Conservation (phyloP, 768 basidiomycete species). For the Collybiopsis luxurians region DNA sequence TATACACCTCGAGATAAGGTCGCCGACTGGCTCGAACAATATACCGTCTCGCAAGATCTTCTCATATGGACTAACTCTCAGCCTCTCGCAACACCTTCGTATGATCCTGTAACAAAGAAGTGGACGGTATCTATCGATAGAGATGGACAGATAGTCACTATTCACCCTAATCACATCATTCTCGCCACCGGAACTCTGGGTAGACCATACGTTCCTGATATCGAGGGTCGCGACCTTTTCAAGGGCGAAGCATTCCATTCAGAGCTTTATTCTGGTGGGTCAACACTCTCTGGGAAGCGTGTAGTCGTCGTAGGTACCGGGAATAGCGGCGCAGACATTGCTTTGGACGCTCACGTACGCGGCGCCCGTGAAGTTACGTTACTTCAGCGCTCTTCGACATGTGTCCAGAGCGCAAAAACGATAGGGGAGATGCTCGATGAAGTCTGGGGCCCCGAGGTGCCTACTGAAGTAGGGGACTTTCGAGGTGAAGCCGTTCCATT, state of each 20-base stretch:
- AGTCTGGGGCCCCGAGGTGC: conserved; percentile 17
- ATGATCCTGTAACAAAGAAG: conserved; percentile 24
- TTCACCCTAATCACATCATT: conserved; percentile 25
- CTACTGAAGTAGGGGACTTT: conserved; percentile 22
- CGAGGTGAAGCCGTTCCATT: conserved; percentile 11
- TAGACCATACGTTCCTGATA: conserved; percentile 26
- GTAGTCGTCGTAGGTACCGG: conserved; percentile 40
- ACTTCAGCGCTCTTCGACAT: conserved; percentile 40
- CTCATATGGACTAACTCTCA: conserved; percentile 39
- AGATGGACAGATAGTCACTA: conserved; percentile 22
- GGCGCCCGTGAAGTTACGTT: conserved; percentile 35
- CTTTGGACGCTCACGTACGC: conserved; percentile 30
- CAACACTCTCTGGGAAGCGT: conserved; percentile 27
- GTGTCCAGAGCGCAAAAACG: conserved; percentile 19
- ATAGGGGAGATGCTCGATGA: not conserved
- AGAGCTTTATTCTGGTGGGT: conserved; percentile 20
- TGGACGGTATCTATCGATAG: conserved; percentile 34
- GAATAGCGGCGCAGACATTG: conserved; percentile 35
- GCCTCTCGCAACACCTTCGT: conserved; percentile 28
- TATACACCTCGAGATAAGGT: conserved; percentile 40
- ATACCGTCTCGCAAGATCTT: conserved; percentile 37
- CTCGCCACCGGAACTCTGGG: conserved; percentile 37
- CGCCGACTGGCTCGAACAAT: conserved; percentile 43
- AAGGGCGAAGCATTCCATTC: conserved; percentile 31
- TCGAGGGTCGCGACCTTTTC: conserved; percentile 25